Evolutionary conservation across 106 monocot genomes (phyloP), one percentile per base, ranked within the genome.

Genomic region (Acorus calamus): DNA sequence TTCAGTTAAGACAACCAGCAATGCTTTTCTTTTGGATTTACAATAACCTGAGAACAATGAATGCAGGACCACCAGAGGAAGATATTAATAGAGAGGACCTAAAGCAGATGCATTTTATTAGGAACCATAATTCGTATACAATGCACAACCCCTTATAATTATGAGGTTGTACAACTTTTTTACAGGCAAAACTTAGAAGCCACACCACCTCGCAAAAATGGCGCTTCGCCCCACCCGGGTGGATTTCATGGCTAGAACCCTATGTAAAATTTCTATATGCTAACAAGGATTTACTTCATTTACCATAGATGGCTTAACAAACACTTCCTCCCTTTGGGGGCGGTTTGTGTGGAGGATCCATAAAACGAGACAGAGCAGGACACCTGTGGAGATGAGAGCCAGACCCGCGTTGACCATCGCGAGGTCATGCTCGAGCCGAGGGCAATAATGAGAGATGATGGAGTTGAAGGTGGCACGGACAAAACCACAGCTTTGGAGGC

Each of bases 321-420:
- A 84, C 70, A 75, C 84, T 42, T 85, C 88, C 79, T 76, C 86
- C 74, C 84, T 81, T 69, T 73, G 60, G 75, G 68, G 82, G 77
- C 81, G 81, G 75, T 85, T 80, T 71, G 80, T 74, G 68, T 82
- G 67, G 54, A 89, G 52, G 51, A 85, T 70, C 89, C 79, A 85
- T 72, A 89, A 44, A 52, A 80, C 56, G 46, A 85, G 82, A 69
- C 82, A 85, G 42, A 85, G 68, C 69, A 85, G 60, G 61, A 85
- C 79, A 4, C 89, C 79, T 8, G 52, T 43, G 28, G 85, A 74
- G 44, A 85, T 77, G 52, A 82, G 50, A 41, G 71, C 85, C 60
- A 89, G 61, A 2, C 82, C 89, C 2, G 69, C 74, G 28, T 65
- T 78, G 3, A 89, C 85, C 62, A 82, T 46, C 14, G 62, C 49